Conservation (phyloP, 331 rosid genomes). For the Quercus tomentella region DNA sequence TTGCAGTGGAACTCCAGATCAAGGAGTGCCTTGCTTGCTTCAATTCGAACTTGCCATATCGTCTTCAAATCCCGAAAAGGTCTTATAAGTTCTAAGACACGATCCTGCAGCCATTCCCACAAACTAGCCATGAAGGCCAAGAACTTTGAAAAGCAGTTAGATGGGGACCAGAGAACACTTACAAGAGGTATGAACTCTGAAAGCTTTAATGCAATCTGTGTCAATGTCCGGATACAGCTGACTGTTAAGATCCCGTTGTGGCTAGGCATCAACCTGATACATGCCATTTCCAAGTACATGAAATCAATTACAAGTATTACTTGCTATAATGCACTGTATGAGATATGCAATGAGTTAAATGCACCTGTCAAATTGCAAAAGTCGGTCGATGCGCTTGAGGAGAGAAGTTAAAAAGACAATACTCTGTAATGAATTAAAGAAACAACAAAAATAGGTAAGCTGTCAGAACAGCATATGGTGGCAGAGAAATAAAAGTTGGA, state of each 20-base stretch:
- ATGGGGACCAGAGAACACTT: slow-evolving; percentile 27
- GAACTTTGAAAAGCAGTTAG: slow-evolving; percentile 9
- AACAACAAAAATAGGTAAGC: slow-evolving; percentile 5
- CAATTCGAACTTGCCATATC: slow-evolving; percentile 83
- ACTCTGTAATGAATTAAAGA: slow-evolving; percentile 58
- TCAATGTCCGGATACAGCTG: slow-evolving; percentile 83
- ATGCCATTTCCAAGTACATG: slow-evolving; percentile 29
- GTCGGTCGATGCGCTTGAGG: slow-evolving; percentile 85
- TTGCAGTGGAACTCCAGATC: slow-evolving; percentile 89
- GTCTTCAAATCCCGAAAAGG: slow-evolving; percentile 65
- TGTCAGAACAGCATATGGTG: neutral
- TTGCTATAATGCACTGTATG: slow-evolving; percentile 12
- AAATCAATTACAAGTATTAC: slow-evolving; percentile 25
- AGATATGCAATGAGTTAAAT: slow-evolving; percentile 21
- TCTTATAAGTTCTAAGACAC: slow-evolving; percentile 67
- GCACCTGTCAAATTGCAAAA: slow-evolving; percentile 92
- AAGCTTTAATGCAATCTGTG: slow-evolving; percentile 88
- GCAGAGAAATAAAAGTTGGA: neutral
- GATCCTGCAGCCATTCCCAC: slow-evolving; percentile 57
- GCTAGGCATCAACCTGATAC: slow-evolving; percentile 91
- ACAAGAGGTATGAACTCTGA: slow-evolving; percentile 77
- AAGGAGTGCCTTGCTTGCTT: slow-evolving; percentile 86
- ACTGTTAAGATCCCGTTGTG: slow-evolving; percentile 87
- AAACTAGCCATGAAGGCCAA: slow-evolving; percentile 12
- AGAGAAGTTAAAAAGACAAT: slow-evolving; percentile 73